phyloP scores from a whole-genome alignment of 2,329 filamentous ascomycete species.

The Parastagonospora avenae region DNA sequence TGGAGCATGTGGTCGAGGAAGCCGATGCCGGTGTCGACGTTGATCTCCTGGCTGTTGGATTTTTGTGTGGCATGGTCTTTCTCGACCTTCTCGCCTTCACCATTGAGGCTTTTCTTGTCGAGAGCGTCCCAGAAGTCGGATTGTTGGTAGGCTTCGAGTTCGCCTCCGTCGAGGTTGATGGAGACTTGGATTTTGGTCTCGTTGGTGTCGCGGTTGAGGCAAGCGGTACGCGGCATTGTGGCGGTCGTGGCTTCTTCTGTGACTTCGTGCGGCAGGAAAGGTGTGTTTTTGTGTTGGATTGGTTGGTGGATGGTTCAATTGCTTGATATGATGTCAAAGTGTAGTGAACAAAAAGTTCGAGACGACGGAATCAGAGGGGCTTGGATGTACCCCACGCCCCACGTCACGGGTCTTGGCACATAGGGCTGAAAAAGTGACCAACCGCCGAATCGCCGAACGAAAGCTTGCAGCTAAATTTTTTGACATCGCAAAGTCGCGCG shows the following conservation, averaged over 20 bases:
- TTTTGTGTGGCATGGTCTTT: slow-evolving; percentile 81
- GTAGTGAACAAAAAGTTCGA: slow-evolving; percentile 28
- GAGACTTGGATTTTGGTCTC: slow-evolving; percentile 96
- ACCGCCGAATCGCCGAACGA: slow-evolving; percentile 26
- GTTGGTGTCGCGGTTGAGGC: slow-evolving; percentile 88
- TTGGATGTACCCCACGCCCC: slow-evolving; percentile 23
- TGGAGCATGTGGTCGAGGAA: slow-evolving; percentile 99
- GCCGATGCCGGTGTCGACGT: slow-evolving; percentile 89
- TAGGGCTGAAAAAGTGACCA: slow-evolving; percentile 37
- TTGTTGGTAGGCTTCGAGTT: slow-evolving; percentile 58
- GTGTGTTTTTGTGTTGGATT: not conserved
- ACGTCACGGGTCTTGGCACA: slow-evolving; percentile 29
- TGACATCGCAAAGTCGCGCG: slow-evolving; percentile 27
- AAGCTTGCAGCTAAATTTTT: slow-evolving; percentile 33
- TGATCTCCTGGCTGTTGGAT: slow-evolving; percentile 83
- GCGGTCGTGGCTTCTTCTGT: slow-evolving; percentile 2
- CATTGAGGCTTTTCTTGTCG: slow-evolving; percentile 45
- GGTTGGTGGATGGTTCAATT: not conserved
- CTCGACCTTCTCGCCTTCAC: slow-evolving; percentile 38
- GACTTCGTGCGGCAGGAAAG: not conserved
- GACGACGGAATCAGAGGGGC: slow-evolving; percentile 14
- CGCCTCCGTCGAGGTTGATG: slow-evolving; percentile 90
- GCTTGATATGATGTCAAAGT: not conserved
- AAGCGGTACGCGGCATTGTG: slow-evolving; percentile 67
- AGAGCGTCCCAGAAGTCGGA: slow-evolving; percentile 52